These are phyloP conservation scores for Lactarius vividus DNA, from an alignment of 768 basidiomycete species.

Conservation along the genomic window DNA sequence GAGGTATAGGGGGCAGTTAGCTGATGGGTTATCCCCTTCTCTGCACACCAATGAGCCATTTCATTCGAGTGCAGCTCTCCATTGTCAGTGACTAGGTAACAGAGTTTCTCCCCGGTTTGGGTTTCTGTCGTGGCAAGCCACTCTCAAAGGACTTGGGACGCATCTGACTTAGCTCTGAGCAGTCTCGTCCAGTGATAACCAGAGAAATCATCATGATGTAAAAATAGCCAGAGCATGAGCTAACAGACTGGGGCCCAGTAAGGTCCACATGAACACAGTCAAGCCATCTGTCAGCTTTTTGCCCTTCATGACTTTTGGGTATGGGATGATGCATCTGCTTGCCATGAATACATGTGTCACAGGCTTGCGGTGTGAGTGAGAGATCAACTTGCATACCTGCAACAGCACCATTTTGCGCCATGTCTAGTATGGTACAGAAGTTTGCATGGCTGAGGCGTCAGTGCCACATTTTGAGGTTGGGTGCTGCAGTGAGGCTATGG, in stretches of 20 bases:
- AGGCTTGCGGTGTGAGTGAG: neutral
- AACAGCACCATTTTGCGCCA: neutral
- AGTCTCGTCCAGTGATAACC: neutral
- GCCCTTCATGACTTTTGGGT: neutral
- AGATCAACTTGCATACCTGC: slow-evolving; percentile 13
- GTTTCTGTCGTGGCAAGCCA: neutral
- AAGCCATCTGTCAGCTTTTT: neutral
- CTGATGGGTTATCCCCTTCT: neutral
- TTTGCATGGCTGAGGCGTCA: neutral
- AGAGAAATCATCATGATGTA: neutral
- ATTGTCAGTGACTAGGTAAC: neutral
- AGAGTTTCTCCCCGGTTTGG: neutral
- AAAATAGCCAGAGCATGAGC: neutral
- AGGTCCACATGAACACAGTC: neutral
- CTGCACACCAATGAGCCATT: slow-evolving; percentile 5
- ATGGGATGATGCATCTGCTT: neutral
- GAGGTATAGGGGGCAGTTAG: slow-evolving; percentile 12
- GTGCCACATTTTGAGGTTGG: slow-evolving; percentile 5
- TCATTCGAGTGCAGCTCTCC: slow-evolving; percentile 1
- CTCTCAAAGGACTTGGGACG: neutral
- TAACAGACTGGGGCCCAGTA: neutral
- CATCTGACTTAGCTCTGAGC: neutral
- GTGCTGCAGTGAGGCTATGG: neutral
- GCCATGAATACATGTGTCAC: neutral
- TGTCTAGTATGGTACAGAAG: neutral